Percentiles rank a stretch among this genome's conserved stretches.
These are phyloP conservation scores for Aspergillus kassunensis DNA, from an alignment of 495 filamentous ascomycete species.

Conservation along the genomic window DNA sequence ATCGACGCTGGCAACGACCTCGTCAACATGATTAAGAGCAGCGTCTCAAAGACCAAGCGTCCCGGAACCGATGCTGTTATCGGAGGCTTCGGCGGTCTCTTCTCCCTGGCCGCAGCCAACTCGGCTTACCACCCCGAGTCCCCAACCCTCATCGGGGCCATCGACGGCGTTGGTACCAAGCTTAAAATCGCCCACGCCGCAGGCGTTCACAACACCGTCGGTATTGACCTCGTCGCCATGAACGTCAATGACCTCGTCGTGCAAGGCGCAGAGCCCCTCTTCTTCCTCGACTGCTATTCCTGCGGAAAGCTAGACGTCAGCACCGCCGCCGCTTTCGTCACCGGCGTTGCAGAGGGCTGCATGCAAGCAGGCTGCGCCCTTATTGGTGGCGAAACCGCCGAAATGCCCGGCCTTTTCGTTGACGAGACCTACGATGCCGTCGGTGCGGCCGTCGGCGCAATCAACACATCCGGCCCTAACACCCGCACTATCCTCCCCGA, in stretches of 20 bases:
- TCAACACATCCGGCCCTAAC: slow-evolving; percentile 51
- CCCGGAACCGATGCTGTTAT: slow-evolving; percentile 87
- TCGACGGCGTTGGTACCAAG: slow-evolving; percentile 96
- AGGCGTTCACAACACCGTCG: slow-evolving; percentile 85
- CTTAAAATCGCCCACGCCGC: slow-evolving; percentile 88
- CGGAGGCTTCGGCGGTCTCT: slow-evolving; percentile 89
- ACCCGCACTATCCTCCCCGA: slow-evolving; percentile 65
- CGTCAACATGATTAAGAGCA: slow-evolving; percentile 81
- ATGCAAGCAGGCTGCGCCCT: slow-evolving; percentile 78
- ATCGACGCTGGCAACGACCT: slow-evolving; percentile 90
- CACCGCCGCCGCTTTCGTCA: slow-evolving; percentile 74
- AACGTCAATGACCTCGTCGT: slow-evolving; percentile 97
- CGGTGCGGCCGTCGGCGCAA: slow-evolving; percentile 80
- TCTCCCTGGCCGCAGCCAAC: slow-evolving; percentile 70
- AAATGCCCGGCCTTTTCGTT: slow-evolving; percentile 92
- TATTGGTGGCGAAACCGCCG: slow-evolving; percentile 92
- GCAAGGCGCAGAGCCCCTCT: slow-evolving; percentile 87
- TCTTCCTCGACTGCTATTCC: slow-evolving; percentile 95
- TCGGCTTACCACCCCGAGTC: slow-evolving; percentile 61
- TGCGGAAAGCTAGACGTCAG: slow-evolving; percentile 77
- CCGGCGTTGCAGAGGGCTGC: slow-evolving; percentile 84
- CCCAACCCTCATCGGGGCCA: slow-evolving; percentile 81
- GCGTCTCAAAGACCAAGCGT: slow-evolving; percentile 71
- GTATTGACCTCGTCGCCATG: slow-evolving; percentile 96
- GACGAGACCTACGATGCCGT: slow-evolving; percentile 85